A percentile compares a stretch with the other conserved stretches of the same genome.
Evolutionary conservation across 345 rosid species (phyloP).

Genomic region (Aegle marmelos): DNA sequence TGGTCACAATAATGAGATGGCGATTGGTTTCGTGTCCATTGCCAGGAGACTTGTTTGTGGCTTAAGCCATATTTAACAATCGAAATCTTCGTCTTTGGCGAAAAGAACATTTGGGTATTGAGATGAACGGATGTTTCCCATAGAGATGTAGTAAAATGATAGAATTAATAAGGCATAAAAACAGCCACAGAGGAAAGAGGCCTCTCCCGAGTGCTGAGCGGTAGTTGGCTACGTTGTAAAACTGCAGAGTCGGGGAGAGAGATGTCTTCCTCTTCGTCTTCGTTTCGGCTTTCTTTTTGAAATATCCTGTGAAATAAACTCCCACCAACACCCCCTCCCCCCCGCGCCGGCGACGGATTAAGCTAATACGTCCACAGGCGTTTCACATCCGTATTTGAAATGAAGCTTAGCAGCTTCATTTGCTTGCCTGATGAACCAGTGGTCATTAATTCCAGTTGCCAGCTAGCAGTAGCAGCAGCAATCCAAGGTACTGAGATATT

Average conservation of each 20-base stretch:
- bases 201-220: background rate
- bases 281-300: too few species aligned
- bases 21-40: background rate
- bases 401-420: slow-evolving; percentile 99
- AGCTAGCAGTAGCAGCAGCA: too few species aligned
- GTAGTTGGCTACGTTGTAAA: background rate
- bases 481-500: too few species aligned
- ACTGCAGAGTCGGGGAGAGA: too few species aligned
- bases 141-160: background rate
- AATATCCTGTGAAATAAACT: too few species aligned
- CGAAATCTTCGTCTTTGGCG: background rate
- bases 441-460: slow-evolving; percentile 17
- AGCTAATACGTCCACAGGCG: slow-evolving; percentile 89
- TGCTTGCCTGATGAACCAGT: slow-evolving; percentile 95
- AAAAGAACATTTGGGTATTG: background rate
- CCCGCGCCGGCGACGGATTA: too few species aligned
- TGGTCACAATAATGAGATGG: background rate
- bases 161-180: background rate
- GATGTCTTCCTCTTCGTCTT: too few species aligned
- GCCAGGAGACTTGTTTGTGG: background rate
- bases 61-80: slow-evolving; percentile 1
- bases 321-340: too few species aligned
- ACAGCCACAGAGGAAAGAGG: background rate
- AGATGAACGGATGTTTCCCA: background rate
- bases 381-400: slow-evolving; percentile 87